Percentiles rank a stretch among this genome's conserved stretches.
Conservation (phyloP, 2,329 filamentous ascomycete species). For the Xylariaceae sp. region DNA sequence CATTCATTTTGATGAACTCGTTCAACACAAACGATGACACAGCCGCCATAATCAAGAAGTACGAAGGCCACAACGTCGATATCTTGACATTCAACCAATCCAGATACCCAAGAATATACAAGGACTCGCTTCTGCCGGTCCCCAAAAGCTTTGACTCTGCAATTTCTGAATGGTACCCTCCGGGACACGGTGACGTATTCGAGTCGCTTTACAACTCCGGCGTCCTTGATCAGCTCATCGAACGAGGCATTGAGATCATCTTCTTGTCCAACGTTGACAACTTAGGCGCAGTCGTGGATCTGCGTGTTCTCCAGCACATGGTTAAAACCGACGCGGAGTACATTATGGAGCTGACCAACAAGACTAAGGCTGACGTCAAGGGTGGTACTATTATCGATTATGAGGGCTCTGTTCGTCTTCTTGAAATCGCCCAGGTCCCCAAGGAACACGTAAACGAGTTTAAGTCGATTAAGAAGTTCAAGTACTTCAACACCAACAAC, state of each 20-base stretch:
- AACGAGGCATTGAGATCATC: conserved; percentile 92
- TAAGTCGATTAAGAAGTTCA: conserved; percentile 99
- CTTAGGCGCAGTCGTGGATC: conserved; percentile 92
- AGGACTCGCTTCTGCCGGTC: conserved; percentile 94
- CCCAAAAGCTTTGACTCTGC: conserved; percentile 83
- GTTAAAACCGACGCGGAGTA: conserved; percentile 95
- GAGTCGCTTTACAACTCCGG: conserved; percentile 99
- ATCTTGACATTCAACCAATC: conserved; percentile 99
- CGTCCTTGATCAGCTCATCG: conserved; percentile 91
- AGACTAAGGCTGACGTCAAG: conserved; percentile 99
- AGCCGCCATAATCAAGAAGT: conserved; percentile 99
- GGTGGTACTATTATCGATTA: conserved; percentile 99
- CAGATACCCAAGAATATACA: conserved; percentile 93
- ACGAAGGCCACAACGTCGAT: conserved; percentile 99
- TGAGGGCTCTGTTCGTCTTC: conserved; percentile 90
- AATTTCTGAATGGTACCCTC: conserved; percentile 97
- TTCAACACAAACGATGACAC: conserved; percentile 99
- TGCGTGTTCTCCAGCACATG: conserved; percentile 99
- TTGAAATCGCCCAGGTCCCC: conserved; percentile 98
- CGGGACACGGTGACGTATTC: conserved; percentile 98
- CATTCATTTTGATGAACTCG: conserved; percentile 99
- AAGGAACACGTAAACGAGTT: conserved; percentile 99
- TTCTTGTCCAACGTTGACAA: conserved; percentile 99
- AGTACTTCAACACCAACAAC: conserved; percentile 99
- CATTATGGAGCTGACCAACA: conserved; percentile 98